Evolutionary conservation across 805 yeast species (phyloP).

Genomic region (Sugiyamaella valdiviana): DNA sequence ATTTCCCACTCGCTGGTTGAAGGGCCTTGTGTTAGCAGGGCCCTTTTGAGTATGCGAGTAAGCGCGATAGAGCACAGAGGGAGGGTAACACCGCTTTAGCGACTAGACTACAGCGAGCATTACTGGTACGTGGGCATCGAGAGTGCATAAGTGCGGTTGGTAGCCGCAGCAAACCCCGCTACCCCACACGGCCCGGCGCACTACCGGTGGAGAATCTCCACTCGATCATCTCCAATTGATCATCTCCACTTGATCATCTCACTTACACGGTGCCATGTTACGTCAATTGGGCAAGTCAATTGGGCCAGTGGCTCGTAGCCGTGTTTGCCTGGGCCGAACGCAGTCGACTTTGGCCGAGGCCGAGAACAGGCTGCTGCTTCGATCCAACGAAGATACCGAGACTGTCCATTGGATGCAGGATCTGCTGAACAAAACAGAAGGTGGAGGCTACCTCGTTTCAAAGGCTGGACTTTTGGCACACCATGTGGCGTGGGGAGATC

Average conservation of each 20-base stretch:
- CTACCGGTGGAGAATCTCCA: too few species aligned
- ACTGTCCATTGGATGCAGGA: slow-evolving; percentile 21
- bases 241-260: too few species aligned
- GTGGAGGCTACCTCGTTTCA: slow-evolving; percentile 19
- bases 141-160: too few species aligned
- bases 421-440: slow-evolving; percentile 20
- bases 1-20: slow-evolving; percentile 22
- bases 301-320: background rate
- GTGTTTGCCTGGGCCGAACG: too few species aligned
- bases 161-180: too few species aligned
- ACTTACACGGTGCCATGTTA: background rate
- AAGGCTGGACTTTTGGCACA: slow-evolving; percentile 21
- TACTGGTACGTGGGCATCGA: too few species aligned
- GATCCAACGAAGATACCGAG: background rate
- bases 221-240: too few species aligned
- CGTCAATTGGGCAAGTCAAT: background rate
- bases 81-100: slow-evolving; percentile 6
- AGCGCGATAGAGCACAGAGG: slow-evolving; percentile 20
- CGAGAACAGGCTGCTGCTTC: background rate
- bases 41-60: slow-evolving; percentile 20
- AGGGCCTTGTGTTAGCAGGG: background rate
- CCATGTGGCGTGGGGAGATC: slow-evolving; percentile 26
- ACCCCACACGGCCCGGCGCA: too few species aligned
- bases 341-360: too few species aligned
- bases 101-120: background rate